phyloP scores from a whole-genome alignment of 495 filamentous ascomycete species.

The Aspergillus carlsbadensis region DNA sequence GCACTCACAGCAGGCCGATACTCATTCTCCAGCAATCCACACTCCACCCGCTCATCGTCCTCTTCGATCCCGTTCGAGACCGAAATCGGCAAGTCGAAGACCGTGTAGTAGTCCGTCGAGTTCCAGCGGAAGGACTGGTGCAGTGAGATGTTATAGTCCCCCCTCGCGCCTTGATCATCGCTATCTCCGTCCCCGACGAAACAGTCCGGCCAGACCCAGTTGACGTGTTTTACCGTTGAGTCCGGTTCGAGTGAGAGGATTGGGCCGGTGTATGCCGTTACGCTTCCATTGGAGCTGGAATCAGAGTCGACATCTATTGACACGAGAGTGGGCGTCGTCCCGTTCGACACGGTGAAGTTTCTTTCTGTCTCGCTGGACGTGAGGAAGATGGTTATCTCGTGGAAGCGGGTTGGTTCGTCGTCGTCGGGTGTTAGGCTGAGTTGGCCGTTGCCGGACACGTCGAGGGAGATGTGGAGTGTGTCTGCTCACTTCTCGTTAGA shows the following conservation, averaged over 20 bases:
- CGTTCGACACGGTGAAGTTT: slow-evolving; percentile 70
- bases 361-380: slow-evolving; percentile 57
- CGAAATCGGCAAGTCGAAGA: slow-evolving; percentile 64
- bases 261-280: slow-evolving; percentile 51
- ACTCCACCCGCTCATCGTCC: slow-evolving; percentile 22
- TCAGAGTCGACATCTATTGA: too few relatives aligned
- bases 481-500: slow-evolving; percentile 33
- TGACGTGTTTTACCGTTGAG: slow-evolving; percentile 68
- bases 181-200: slow-evolving; percentile 54
- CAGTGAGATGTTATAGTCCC: slow-evolving; percentile 60
- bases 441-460: slow-evolving; percentile 63
- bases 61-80: slow-evolving; percentile 60
- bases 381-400: slow-evolving; percentile 65
- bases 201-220: slow-evolving; percentile 66
- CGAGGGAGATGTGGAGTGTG: slow-evolving; percentile 62
- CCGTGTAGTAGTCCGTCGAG: slow-evolving; percentile 61
- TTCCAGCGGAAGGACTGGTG: slow-evolving; percentile 66
- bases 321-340: slow-evolving; percentile 42
- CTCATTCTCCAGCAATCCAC: slow-evolving; percentile 25
- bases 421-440: slow-evolving; percentile 46
- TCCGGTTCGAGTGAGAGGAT: slow-evolving; percentile 60
- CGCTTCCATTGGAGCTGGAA: slow-evolving; percentile 15
- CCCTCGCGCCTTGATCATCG: slow-evolving; percentile 28
- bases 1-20: slow-evolving; percentile 12
- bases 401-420: slow-evolving; percentile 51